Evolutionary conservation across 2,329 filamentous ascomycete genomes (phyloP).

Genomic region (Chaetomium olivaceum): DNA sequence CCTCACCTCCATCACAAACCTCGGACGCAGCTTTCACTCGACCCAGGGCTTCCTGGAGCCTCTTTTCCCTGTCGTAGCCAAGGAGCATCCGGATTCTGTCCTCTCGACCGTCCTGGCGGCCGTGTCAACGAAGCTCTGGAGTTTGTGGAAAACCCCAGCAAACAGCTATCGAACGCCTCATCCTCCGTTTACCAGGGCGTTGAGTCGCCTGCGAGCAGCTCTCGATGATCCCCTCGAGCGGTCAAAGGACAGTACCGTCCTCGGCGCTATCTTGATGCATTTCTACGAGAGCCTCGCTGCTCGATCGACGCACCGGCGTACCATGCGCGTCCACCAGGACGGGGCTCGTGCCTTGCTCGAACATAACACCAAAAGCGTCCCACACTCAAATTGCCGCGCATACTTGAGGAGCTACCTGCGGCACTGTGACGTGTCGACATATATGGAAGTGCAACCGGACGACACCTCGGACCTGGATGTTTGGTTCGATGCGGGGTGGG

Average conservation of each 20-base stretch:
- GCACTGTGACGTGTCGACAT: constrained; percentile 1
- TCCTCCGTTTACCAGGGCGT: background rate
- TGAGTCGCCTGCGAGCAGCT: background rate
- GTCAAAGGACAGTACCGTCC: constrained; percentile 2
- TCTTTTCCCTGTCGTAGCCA: constrained; percentile 1
- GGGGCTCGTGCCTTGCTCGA: background rate
- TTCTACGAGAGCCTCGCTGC: constrained; percentile 1
- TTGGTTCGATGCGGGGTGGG: background rate
- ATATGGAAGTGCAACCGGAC: background rate
- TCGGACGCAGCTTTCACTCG: background rate
- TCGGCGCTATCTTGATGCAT: background rate
- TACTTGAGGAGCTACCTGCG: background rate
- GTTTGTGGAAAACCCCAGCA: background rate
- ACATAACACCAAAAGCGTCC: background rate
- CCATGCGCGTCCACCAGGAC: background rate
- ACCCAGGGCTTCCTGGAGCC: constrained; percentile 1
- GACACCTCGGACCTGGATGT: background rate
- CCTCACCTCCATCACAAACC: background rate
- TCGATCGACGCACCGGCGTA: background rate
- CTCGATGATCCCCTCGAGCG: background rate
- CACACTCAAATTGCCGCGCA: background rate
- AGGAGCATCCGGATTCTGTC: background rate
- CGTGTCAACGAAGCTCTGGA: background rate
- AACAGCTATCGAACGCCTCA: background rate
- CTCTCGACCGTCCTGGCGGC: background rate